Evolutionary conservation across 129 eudicot genomes (phyloP).

Genomic region (Mikania micrantha): DNA sequence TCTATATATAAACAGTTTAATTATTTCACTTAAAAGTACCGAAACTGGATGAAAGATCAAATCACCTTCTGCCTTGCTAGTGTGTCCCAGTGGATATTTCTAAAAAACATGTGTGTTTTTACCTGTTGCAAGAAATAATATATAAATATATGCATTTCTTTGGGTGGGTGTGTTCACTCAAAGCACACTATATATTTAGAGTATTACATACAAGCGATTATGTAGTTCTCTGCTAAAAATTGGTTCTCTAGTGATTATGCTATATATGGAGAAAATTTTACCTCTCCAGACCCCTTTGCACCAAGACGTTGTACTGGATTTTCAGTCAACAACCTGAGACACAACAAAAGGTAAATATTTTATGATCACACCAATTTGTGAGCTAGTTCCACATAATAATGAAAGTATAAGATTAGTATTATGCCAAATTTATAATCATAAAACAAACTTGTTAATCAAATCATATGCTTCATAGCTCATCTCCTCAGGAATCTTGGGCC

Average conservation of each 20-base stretch:
- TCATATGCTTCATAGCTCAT: conserved; percentile 85
- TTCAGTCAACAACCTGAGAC: conserved; percentile 63
- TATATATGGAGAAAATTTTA: conserved; percentile 19
- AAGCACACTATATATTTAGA: not conserved
- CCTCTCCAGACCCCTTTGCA: conserved; percentile 83
- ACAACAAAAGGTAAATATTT: conserved; percentile 4
- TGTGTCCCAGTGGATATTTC: conserved; percentile 87
- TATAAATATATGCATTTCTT: not conserved
- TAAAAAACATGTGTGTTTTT: conserved; percentile 67
- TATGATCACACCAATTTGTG: not conserved
- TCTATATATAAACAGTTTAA: not conserved
- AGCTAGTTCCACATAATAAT: not conserved
- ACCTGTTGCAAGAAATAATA: conserved; percentile 41
- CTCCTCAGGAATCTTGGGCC: conserved; percentile 96
- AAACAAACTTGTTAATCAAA: conserved; percentile 77
- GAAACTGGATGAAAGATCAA: not conserved
- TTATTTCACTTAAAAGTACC: not conserved
- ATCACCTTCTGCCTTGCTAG: conserved; percentile 91
- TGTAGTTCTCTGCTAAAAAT: not conserved
- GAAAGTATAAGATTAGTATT: not conserved
- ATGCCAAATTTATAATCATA: not conserved
- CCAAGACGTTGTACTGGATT: conserved; percentile 94
- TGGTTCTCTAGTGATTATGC: not conserved
- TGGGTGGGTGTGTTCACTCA: not conserved
- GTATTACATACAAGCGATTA: not conserved